phyloP scores from a whole-genome alignment of 2,329 filamentous ascomycete species.

The Kalmusia sp. region DNA sequence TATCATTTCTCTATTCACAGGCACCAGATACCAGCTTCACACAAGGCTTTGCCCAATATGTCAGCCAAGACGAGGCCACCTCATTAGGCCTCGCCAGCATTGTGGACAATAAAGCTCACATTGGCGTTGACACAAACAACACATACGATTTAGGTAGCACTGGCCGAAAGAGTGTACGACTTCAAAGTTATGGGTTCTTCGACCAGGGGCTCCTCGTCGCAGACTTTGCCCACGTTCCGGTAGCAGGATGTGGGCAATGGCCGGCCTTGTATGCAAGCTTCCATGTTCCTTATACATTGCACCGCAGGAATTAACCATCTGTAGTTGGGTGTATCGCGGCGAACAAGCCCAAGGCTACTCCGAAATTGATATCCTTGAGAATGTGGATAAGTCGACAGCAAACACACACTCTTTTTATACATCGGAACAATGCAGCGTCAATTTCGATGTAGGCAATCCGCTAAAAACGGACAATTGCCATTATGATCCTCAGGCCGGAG shows the following conservation, averaged over 20 bases:
- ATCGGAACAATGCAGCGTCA: conserved; percentile 1
- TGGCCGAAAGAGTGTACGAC: conserved; percentile 1
- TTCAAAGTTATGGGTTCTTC: neutral
- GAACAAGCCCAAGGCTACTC: conserved; percentile 5
- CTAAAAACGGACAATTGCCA: conserved; percentile 4
- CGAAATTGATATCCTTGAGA: conserved; percentile 5
- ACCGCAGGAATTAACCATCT: neutral
- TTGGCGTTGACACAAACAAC: conserved; percentile 3
- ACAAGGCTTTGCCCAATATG: conserved; percentile 4
- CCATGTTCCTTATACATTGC: neutral
- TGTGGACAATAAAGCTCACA: conserved; percentile 1
- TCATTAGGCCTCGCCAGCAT: neutral
- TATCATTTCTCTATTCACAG: neutral
- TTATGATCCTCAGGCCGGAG: neutral
- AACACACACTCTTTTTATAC: conserved; percentile 5
- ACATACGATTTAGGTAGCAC: conserved; percentile 2
- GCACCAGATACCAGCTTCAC: conserved; percentile 5
- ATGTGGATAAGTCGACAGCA: conserved; percentile 1
- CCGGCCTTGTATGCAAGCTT: neutral
- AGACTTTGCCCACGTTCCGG: conserved; percentile 2
- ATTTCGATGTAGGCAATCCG: neutral
- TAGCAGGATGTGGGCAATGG: conserved; percentile 6
- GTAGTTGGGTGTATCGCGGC: conserved; percentile 3
- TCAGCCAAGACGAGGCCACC: neutral
- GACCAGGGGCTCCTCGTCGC: conserved; percentile 1